Percentiles rank a stretch among this genome's conserved stretches.
phyloP scores from a whole-genome alignment of 2,329 filamentous ascomycete genomes.

The Arthroderma uncinatum region DNA sequence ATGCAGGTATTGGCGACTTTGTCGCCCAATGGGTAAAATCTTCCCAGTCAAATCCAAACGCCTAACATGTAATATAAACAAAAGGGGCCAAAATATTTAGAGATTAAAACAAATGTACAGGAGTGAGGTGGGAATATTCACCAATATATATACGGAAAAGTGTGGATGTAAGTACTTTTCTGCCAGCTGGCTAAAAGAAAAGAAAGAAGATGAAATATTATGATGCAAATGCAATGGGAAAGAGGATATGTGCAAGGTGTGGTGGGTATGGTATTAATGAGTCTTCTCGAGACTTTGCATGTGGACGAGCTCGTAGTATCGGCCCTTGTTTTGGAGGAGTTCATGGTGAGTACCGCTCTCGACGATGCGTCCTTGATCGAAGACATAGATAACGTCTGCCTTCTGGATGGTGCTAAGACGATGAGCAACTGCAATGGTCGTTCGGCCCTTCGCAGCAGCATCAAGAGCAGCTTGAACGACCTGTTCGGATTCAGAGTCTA shows the following conservation, averaged over 20 bases:
- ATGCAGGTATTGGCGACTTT: too few species aligned
- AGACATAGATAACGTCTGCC: conserved; percentile 92
- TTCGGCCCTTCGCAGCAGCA: conserved; percentile 68
- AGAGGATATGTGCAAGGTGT: not conserved
- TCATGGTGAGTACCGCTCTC: conserved; percentile 73
- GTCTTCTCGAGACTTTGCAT: conserved; percentile 52
- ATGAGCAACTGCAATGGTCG: conserved; percentile 90
- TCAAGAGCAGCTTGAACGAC: conserved; percentile 61
- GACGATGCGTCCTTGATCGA: conserved; percentile 76
- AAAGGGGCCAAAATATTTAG: not conserved
- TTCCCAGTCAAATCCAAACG: not conserved
- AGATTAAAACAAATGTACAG: not conserved
- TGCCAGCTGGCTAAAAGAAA: not conserved
- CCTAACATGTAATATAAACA: not conserved
- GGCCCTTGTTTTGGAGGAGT: conserved; percentile 56
- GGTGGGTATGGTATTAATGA: not conserved
- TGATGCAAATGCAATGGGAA: not conserved
- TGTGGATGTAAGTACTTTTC: not conserved
- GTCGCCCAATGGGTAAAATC: too few species aligned
- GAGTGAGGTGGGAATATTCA: not conserved
- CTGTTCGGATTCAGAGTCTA: conserved; percentile 41
- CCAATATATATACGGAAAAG: not conserved
- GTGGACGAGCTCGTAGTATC: conserved; percentile 69
- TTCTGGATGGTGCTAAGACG: conserved; percentile 86
- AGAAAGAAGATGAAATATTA: not conserved